Conservation (phyloP, 2,329 filamentous ascomycete species). For the Cladobotryum protrusum region DNA sequence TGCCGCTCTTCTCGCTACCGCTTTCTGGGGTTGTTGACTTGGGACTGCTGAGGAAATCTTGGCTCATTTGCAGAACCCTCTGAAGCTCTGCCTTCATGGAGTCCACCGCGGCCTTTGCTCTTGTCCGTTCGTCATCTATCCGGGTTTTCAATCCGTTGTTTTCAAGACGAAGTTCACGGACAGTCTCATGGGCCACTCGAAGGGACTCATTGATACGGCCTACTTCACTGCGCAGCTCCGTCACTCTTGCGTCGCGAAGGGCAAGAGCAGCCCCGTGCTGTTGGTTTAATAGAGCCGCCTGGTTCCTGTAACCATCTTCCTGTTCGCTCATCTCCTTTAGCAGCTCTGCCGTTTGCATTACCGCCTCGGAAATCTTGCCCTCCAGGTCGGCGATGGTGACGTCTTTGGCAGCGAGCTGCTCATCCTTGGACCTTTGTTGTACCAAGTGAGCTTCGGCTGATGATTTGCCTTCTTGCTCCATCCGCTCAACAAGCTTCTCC, state of each 20-base stretch:
- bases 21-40: conserved; percentile 2
- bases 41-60: conserved; percentile 35
- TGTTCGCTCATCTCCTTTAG: conserved; percentile 32
- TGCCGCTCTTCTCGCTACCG: no score
- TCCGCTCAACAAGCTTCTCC: conserved; percentile 42
- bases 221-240: conserved; percentile 43
- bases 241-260: conserved; percentile 43
- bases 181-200: conserved; percentile 40
- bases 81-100: conserved; percentile 46
- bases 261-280: conserved; percentile 43
- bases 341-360: conserved; percentile 34
- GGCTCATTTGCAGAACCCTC: conserved; percentile 40
- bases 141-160: conserved; percentile 33
- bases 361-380: conserved; percentile 34
- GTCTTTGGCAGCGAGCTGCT: conserved; percentile 31
- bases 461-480: conserved; percentile 36
- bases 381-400: conserved; percentile 38
- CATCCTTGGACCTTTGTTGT: conserved; percentile 27
- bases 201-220: conserved; percentile 41
- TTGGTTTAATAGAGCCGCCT: conserved; percentile 31
- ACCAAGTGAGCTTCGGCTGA: conserved; percentile 26
- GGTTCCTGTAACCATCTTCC: conserved; percentile 27
- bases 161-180: conserved; percentile 40
- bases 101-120: conserved; percentile 5
- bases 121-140: conserved; percentile 27